phyloP scores from a whole-genome alignment of 768 basidiomycete genomes.

The Clathrus columnatus region DNA sequence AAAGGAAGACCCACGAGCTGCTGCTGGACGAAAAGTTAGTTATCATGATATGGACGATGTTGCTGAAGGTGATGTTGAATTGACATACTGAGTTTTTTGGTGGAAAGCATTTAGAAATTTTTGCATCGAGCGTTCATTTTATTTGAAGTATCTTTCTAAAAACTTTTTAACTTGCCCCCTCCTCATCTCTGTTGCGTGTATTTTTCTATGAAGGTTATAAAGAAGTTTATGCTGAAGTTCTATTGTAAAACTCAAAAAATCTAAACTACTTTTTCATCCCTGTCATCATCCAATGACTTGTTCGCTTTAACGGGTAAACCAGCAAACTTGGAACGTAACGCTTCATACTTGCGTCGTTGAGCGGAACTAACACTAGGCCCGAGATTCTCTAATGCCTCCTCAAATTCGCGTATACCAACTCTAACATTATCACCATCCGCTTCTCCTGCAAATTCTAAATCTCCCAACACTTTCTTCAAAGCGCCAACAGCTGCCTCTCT shows the following conservation, averaged over 20 bases:
- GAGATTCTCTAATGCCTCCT: slow-evolving; percentile 66
- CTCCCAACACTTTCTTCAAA: slow-evolving; percentile 39
- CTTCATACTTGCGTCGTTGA: slow-evolving; percentile 79
- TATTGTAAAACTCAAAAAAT: neutral
- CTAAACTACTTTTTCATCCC: slow-evolving; percentile 17
- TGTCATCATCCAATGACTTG: slow-evolving; percentile 29
- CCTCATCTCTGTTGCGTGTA: neutral
- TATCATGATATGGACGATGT: slow-evolving; percentile 96
- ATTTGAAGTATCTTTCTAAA: neutral
- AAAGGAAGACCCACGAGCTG: slow-evolving; percentile 88
- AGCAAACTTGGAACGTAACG: slow-evolving; percentile 72
- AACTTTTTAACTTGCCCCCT: neutral
- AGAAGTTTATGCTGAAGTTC: neutral
- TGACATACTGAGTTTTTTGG: slow-evolving; percentile 2
- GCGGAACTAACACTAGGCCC: slow-evolving; percentile 74
- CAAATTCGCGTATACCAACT: slow-evolving; percentile 64
- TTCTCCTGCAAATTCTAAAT: slow-evolving; percentile 22
- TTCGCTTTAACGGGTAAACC: slow-evolving; percentile 55
- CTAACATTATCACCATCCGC: slow-evolving; percentile 19
- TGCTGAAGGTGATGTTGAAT: slow-evolving; percentile 63
- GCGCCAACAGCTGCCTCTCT: slow-evolving; percentile 88
- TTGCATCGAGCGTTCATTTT: neutral
- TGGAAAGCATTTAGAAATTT: neutral
- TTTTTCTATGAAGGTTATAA: neutral
- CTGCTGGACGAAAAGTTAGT: slow-evolving; percentile 80